A percentile compares a stretch with the other conserved stretches of the same genome.
phyloP scores from a whole-genome alignment of 495 filamentous ascomycete genomes.

The Aspergillus steynii region DNA sequence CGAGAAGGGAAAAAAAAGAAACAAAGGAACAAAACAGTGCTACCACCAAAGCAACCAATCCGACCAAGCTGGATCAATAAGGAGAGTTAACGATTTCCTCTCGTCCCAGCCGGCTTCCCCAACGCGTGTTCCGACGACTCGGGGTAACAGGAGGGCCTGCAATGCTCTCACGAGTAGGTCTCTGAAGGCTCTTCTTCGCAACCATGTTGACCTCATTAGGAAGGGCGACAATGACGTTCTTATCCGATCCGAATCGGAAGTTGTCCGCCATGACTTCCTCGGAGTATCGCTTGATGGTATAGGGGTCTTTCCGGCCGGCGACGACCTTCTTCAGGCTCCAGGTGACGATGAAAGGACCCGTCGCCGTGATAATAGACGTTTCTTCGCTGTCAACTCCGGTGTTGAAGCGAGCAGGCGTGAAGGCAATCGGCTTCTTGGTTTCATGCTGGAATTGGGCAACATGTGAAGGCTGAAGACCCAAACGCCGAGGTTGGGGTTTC shows the following conservation, averaged over 20 bases:
- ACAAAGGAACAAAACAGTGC: conserved; percentile 28
- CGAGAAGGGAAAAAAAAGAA: conserved; percentile 16
- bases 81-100: conserved; percentile 85
- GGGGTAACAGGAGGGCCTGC: conserved; percentile 63
- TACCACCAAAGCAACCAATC: conserved; percentile 14
- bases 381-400: conserved; percentile 78
- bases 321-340: conserved; percentile 93
- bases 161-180: conserved; percentile 91
- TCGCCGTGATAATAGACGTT: conserved; percentile 94
- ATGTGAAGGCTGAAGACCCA: conserved; percentile 82
- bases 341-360: conserved; percentile 94
- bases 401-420: conserved; percentile 93
- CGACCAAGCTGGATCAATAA: conserved; percentile 50
- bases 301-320: conserved; percentile 75
- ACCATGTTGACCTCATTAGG: conserved; percentile 99
- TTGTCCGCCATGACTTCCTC: conserved; percentile 99
- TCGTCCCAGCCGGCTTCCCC: conserved; percentile 59
- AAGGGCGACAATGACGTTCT: conserved; percentile 95
- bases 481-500: conserved; percentile 90
- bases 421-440: conserved; percentile 79
- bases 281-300: conserved; percentile 91
- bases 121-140: conserved; percentile 45
- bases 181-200: conserved; percentile 76
- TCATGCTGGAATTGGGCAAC: conserved; percentile 97
- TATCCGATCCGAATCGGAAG: conserved; percentile 94